Evolutionary conservation across 768 basidiomycete genomes (phyloP), one percentile per base, ranked within the genome.

Genomic region (Dentipellis sp.): DNA sequence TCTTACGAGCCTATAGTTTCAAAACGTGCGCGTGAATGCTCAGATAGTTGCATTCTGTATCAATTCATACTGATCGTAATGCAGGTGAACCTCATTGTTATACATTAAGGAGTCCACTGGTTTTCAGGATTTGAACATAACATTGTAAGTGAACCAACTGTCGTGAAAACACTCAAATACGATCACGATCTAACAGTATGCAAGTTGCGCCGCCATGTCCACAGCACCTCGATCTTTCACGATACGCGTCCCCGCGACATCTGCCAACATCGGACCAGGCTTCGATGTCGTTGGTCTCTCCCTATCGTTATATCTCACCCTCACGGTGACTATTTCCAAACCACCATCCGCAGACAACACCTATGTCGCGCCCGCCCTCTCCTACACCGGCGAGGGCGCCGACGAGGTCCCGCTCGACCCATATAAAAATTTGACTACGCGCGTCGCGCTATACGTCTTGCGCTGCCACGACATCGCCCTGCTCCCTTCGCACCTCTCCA

Each of bases 261-360:
- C 94, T 60, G 95, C 95, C 61, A 99, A 99, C 75, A 94, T 99
- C 66, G 95, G 95, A 2, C 95, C 95, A 40, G 95, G 95, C 22
- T 99, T 99, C 71, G 97, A 99, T 69, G 97, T 98, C 60, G 93
- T 97, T 61, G 97, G 97, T n/a, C 86, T 99, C 60, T 94, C 95
- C 0, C 83, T 98, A 21, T 92, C 91, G 1, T 81, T 97, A 34
- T 78, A 85, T 62, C 80, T 97, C 62, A 85, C 82, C 14, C 78
- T 98, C 64, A 78, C 78, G 49, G 85, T 94, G 63, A 75, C 75
- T 50, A 65, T 78, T 11, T 65, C 71, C 5, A 53, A 60, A 5
- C 66, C 73, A 21, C 40, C 60, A 4, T 54, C 58, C 11, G n/a
- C 3, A 7, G 45, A 12, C 10, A 17, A 50, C 3, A 10, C 38